phyloP scores from a whole-genome alignment of 192 early-diverging fungal genomes.

The Entrophospora sp. region DNA sequence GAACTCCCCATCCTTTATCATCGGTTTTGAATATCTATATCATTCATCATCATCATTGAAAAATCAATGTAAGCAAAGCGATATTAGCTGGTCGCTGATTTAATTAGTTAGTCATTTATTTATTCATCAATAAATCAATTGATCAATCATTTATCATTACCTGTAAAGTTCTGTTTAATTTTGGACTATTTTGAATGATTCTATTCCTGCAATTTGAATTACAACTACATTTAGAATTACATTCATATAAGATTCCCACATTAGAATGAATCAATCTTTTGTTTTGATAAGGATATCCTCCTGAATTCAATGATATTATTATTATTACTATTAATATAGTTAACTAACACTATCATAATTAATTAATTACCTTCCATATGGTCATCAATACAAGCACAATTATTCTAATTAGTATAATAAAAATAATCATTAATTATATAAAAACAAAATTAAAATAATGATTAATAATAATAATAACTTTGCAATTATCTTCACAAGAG shows the following conservation, averaged over 20 bases:
- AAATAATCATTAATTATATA: background rate
- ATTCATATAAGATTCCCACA: constrained; percentile 11
- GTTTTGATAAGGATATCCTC: constrained; percentile 6
- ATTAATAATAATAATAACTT: background rate
- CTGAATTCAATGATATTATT: background rate
- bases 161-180: background rate
- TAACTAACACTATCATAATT: no score
- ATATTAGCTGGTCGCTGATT: no score
- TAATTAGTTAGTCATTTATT: no score
- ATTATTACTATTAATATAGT: background rate
- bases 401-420: background rate
- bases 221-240: constrained; percentile 3
- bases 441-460: background rate
- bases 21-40: constrained; percentile 10
- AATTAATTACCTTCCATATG: no score
- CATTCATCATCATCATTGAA: no score
- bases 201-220: background rate
- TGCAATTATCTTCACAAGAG: constrained; percentile 2
- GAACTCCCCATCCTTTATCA: constrained; percentile 10
- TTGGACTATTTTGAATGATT: constrained; percentile 1
- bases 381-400: no score
- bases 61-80: no score
- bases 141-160: background rate
- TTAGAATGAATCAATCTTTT: background rate
- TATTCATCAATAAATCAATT: no score